Percentiles rank a stretch among this genome's conserved stretches.
phyloP scores from a whole-genome alignment of 371 early-diverging fungal species.

The Dinochytrium kinnereticum region DNA sequence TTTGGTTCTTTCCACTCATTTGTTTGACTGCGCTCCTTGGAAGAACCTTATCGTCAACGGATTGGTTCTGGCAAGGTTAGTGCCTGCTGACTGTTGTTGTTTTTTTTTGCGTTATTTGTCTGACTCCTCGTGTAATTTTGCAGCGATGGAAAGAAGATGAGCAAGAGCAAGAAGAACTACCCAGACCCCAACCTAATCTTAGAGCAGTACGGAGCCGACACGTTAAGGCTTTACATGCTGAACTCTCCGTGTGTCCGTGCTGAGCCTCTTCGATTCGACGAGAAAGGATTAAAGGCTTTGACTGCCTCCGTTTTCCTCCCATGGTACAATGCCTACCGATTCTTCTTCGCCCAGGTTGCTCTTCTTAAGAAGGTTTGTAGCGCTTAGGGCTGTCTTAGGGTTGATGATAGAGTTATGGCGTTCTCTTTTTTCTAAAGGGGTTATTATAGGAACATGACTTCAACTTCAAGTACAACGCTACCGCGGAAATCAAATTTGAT shows the following conservation, averaged over 20 bases:
- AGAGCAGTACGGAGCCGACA: constrained; percentile 97
- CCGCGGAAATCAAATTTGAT: constrained; percentile 67
- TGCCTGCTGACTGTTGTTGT: constrained; percentile 20
- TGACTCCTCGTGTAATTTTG: not conserved
- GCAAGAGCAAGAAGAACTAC: constrained; percentile 99
- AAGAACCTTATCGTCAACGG: constrained; percentile 99
- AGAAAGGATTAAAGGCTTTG: constrained; percentile 98
- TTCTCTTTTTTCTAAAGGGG: not conserved
- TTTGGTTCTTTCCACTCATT: constrained; percentile 97
- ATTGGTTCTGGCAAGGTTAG: constrained; percentile 92
- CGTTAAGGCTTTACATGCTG: constrained; percentile 96
- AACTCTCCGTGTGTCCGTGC: constrained; percentile 99
- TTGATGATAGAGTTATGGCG: no score
- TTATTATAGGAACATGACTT: constrained; percentile 65
- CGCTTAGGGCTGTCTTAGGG: no score
- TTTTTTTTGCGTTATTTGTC: not conserved
- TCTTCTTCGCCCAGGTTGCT: constrained; percentile 91
- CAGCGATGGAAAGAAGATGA: constrained; percentile 99
- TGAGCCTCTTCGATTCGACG: constrained; percentile 96
- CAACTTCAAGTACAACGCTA: constrained; percentile 78
- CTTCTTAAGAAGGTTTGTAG: constrained; percentile 75
- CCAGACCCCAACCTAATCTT: constrained; percentile 94
- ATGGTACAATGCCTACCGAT: constrained; percentile 99
- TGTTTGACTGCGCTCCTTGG: constrained; percentile 98
- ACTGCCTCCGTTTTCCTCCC: constrained; percentile 96